phyloP scores from a whole-genome alignment of 148 eudicot genomes.

The Chenopodium suecicum region DNA sequence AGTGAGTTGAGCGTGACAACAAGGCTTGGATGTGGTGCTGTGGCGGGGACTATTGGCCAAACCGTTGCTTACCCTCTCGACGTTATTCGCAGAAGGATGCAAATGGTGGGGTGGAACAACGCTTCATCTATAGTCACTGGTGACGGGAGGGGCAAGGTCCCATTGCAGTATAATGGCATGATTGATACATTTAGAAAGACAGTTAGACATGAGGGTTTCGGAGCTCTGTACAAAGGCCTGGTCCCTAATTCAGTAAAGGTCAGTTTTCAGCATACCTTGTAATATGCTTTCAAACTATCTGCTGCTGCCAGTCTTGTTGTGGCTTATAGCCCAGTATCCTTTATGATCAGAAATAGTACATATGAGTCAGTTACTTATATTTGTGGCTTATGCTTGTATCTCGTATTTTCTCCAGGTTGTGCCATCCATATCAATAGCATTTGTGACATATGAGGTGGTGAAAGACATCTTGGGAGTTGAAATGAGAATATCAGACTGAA shows the following conservation, averaged over 20 bases:
- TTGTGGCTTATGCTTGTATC: not conserved
- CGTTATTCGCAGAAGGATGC: slow-evolving; percentile 92
- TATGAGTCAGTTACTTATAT: not conserved
- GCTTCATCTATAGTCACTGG: slow-evolving; percentile 78
- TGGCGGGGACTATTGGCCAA: slow-evolving; percentile 90
- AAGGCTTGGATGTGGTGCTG: slow-evolving; percentile 91
- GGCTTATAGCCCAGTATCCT: not conserved
- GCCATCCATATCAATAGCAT: slow-evolving; percentile 83
- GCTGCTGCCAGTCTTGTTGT: not conserved
- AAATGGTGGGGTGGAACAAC: slow-evolving; percentile 92
- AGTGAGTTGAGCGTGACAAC: slow-evolving; percentile 72
- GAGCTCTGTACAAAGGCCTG: slow-evolving; percentile 91
- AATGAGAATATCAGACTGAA: slow-evolving; percentile 71
- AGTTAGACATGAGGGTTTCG: slow-evolving; percentile 70
- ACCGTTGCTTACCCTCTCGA: slow-evolving; percentile 97
- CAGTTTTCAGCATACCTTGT: slow-evolving; percentile 25
- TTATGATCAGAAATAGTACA: no score
- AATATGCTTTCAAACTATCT: not conserved
- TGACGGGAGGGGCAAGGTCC: slow-evolving; percentile 62
- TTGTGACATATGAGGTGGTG: slow-evolving; percentile 83
- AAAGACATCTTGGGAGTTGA: slow-evolving; percentile 71
- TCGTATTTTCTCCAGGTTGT: slow-evolving; percentile 53
- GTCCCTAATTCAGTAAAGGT: slow-evolving; percentile 97
- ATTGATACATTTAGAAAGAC: slow-evolving; percentile 85
- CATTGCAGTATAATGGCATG: slow-evolving; percentile 84